Evolutionary conservation across 352 stramenopile genomes (phyloP), one percentile per base, ranked within the genome.

Genomic region (Phytophthora sansomeana): DNA sequence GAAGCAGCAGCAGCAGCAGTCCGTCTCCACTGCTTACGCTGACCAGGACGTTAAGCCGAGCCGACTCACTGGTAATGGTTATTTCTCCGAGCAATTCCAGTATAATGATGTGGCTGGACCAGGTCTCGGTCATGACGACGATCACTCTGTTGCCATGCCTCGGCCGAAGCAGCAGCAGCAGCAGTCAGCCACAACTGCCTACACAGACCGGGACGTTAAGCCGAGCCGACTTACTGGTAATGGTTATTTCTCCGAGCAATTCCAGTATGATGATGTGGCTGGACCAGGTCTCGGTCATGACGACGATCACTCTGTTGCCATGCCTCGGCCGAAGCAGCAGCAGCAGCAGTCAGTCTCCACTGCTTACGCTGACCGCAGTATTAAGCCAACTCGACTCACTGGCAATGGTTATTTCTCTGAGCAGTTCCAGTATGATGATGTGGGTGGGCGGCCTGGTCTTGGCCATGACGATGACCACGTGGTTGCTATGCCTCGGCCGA

Each of bases 181-280:
- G n/a, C 38, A 58, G 17, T 35, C 14, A 13, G 35, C 41, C 8
- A 35, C 46, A 4, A 16, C 24, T 28, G 28, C 13, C 13, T 52
- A 54, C 30, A 33, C 36, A 19, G 65, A 72, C 6, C 42, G 54
- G 17, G 56, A 32, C 38, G n/a, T 46, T 1, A 67, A 63, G 6
- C 50, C 60, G 21, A 62, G 32, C 56, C 42, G 38, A 0, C 17
- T 74, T 3, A 58, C 19, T 24, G 69, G 26, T 10, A 66, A 72
- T 54, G 69, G 58, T 8, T 70, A 67, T 14, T 66, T 67, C 28
- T 75, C 69, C 1, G 73, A 80, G 24, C 73, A 76, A 35, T 76
- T 69, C 50, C 38, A 64, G 17, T 80, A 80, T 32, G 51, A 72
- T 59, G 63, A 57, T 35, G 48, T 74, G 8, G 58, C 47, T 26